Base-by-base conservation (phyloP, 2,329 filamentous ascomycete species). In the Botrytis galanthina region DNA sequence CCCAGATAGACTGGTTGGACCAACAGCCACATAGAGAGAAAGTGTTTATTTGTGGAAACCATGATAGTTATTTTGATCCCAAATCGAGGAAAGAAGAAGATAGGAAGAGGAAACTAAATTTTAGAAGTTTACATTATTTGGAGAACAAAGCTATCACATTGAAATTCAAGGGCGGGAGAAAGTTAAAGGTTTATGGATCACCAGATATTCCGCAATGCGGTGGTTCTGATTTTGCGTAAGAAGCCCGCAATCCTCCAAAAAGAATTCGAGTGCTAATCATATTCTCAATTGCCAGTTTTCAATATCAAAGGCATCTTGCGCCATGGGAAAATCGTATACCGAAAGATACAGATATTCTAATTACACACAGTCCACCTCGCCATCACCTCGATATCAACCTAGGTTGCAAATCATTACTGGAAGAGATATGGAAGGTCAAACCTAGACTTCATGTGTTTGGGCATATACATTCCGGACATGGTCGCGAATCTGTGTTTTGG, bases 21-120 rank as follows among this genome's bases (percentile, higher is more conserved):
- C 84, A 85, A 5, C 87, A 95, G 12, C 92, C 93, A 0, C 94
- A 97, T 80, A 83, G 84, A 51, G 87, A 97, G 81, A 97, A 97
- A 82, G 86, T 98, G 37, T 88, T 95, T 51, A 90, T 98, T 46
- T 89, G 90, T 46, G 95, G 95, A 1, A 98, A 98, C 80, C 95
- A 98, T 81, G 95, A 98, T 80, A 91, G 89, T 78, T 97, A 90
- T 84, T 92, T 97, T 75, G 95, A 97, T 81, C 85, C 88, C 37
- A 85, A 85, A 48, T 90, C 89, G 22, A 87, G 92, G 6, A 82
- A 81, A 26, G 83, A 86, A 16, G 84, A 87, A 63, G 90, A 93
- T 79, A 85, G 86, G 32, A 80, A 84, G n/a, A 83, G 84, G 75
- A 82, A 81, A 44, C 85, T 95, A 26, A 85, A 93, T 77, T 90